Base-by-base conservation (phyloP, 2,329 filamentous ascomycete species). In the Epicoccum nigrum region DNA sequence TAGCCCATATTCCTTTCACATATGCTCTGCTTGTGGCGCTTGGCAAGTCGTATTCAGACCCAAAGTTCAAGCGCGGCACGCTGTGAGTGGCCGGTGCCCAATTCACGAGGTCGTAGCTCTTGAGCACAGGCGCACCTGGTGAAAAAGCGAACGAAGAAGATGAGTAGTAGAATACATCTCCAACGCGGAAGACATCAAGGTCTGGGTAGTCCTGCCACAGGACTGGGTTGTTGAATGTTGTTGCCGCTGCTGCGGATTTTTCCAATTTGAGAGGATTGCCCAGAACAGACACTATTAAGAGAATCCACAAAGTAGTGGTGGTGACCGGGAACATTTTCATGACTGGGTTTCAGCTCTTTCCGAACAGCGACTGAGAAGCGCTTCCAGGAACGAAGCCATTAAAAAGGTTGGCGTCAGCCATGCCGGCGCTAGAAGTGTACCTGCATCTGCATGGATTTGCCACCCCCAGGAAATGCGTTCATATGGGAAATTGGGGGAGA, bases 81-180 rank as follows among this genome's bases (percentile, higher is more conserved):
- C 70, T 73, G 56, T 76, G 74, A 2, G 68, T 67, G 8, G 74
- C 70, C 5, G 69, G 73, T 7, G 76, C 77, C 61, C 78, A 84
- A 42, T 75, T 81, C 27, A 80, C 76, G 0, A 86, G 75, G 60
- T 85, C 81, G 42, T 78, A 77, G 0, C 82, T 85, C 19, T 76
- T 74, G 0, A 86, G 70, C 2, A 86, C 73, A 0, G 83, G 82
- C 0, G 82, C 83, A 8, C 82, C 83, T 0, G 83, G 78, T 9
- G 78, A 82, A 60, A 80, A 84, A 43, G 81, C 79, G 60, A 85
- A 81, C 6, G 76, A 83, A 1, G 82, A 84, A 1, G 82, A 79
- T 0, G 79, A 80, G 58, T 80, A 81, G 65, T 84, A 85, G 64
- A 77, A 81, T 2, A 75, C 75, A 55, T 81, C 75, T 3, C 74